Evolutionary conservation across 2,329 filamentous ascomycete genomes (phyloP).

Genomic region (Phyllosticta citribraziliensis): DNA sequence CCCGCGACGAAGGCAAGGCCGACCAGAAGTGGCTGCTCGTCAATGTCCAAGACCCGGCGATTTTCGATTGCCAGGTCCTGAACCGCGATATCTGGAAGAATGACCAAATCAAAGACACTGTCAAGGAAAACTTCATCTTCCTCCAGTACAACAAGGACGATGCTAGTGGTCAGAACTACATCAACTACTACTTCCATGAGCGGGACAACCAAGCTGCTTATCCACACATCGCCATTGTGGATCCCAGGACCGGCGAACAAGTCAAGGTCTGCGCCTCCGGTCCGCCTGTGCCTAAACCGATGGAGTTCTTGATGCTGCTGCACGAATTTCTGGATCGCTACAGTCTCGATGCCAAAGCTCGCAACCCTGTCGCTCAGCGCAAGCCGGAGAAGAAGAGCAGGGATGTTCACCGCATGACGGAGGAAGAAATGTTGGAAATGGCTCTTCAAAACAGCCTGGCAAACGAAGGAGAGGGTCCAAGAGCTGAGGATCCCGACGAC

Average conservation of each 20-base stretch:
- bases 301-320: conserved; percentile 82
- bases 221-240: conserved; percentile 90
- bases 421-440: conserved; percentile 95
- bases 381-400: conserved; percentile 62
- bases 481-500: conserved; percentile 73
- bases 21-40: conserved; percentile 90
- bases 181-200: conserved; percentile 79
- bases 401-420: conserved; percentile 81
- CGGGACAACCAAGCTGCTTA: conserved; percentile 82
- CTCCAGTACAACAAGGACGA: conserved; percentile 88
- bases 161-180: conserved; percentile 64
- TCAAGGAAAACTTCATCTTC: conserved; percentile 91
- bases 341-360: conserved; percentile 75
- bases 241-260: conserved; percentile 91
- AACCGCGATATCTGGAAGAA: conserved; percentile 98
- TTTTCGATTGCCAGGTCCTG: conserved; percentile 89
- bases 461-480: conserved; percentile 40
- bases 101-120: conserved; percentile 61
- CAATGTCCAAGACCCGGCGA: conserved; percentile 85
- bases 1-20: conserved; percentile 75
- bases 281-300: conserved; percentile 60
- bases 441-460: conserved; percentile 82
- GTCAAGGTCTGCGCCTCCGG: conserved; percentile 87
- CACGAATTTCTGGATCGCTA: conserved; percentile 97
- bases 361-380: conserved; percentile 80